A percentile compares a stretch with the other conserved stretches of the same genome.
These are phyloP conservation scores for Verticillium tricorpus DNA, from an alignment of 2,329 filamentous ascomycete genomes.

Conservation along the genomic window DNA sequence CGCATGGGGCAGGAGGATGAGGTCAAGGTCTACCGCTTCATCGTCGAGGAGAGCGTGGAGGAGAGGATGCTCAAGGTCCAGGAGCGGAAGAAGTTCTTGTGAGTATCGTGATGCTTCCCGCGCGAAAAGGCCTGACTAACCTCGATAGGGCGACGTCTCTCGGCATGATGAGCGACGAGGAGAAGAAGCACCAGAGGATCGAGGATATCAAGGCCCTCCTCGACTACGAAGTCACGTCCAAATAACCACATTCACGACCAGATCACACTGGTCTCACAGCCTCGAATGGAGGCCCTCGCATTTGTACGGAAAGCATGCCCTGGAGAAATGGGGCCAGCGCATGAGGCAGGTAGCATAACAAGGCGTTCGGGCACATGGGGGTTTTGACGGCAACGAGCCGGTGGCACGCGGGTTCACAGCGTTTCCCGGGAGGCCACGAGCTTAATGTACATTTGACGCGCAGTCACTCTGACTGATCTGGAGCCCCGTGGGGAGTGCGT, in stretches of 20 bases:
- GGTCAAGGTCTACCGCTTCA: conserved; percentile 82
- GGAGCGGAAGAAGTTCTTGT: conserved; percentile 94
- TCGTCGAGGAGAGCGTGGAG: conserved; percentile 88
- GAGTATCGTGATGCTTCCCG: conserved; percentile 36
- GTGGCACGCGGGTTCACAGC: neutral
- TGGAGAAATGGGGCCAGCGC: neutral
- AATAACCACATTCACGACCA: neutral
- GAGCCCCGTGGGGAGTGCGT: neutral
- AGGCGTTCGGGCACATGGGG: neutral
- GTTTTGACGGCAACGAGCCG: neutral
- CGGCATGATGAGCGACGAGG: conserved; percentile 92
- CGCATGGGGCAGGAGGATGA: conserved; percentile 89
- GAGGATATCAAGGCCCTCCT: conserved; percentile 93
- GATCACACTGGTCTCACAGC: neutral
- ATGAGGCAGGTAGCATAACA: neutral
- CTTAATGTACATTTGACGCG: neutral
- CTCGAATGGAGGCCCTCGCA: neutral
- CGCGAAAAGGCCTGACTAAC: neutral
- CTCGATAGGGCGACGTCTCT: conserved; percentile 74
- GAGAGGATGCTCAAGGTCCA: conserved; percentile 92
- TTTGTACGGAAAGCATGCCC: neutral
- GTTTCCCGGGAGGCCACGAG: neutral
- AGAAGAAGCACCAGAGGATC: conserved; percentile 83
- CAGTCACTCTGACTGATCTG: neutral
- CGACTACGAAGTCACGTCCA: conserved; percentile 38